Conservation (phyloP, 495 filamentous ascomycete species). For the Xylaria flabelliformis region DNA sequence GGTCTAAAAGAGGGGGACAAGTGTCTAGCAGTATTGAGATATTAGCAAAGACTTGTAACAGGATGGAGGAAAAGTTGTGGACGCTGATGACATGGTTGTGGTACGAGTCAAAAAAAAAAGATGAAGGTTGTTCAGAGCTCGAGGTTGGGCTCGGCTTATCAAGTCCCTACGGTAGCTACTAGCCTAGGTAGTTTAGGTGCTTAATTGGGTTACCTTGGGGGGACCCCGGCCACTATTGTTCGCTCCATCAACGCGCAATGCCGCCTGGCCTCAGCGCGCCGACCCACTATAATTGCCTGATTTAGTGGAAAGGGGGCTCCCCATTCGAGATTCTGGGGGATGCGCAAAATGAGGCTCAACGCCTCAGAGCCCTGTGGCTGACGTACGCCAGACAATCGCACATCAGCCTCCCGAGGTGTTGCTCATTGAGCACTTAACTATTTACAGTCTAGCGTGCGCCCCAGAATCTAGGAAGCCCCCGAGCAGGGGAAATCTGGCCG, state of each 20-base stretch:
- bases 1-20: not conserved
- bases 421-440: not conserved
- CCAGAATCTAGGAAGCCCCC: not conserved
- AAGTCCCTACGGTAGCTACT: not conserved
- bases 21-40: not conserved
- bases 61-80: not conserved
- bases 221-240: not conserved
- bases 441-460: slow-evolving; percentile 4
- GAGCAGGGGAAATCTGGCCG: slow-evolving; percentile 41
- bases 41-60: not conserved
- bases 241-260: slow-evolving; percentile 12
- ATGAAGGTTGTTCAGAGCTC: slow-evolving; percentile 17
- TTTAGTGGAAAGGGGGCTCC: slow-evolving; percentile 3
- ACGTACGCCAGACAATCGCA: not conserved
- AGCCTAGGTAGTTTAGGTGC: not conserved
- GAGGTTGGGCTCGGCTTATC: slow-evolving; percentile 18
- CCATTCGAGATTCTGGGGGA: not conserved
- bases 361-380: slow-evolving; percentile 2
- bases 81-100: slow-evolving; percentile 20
- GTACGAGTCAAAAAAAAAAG: slow-evolving; percentile 9
- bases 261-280: not conserved
- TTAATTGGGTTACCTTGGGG: not conserved
- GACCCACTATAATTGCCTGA: not conserved
- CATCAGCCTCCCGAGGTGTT: not conserved
- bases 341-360: not conserved